phyloP scores from a whole-genome alignment of 805 yeast genomes.

The Candida germanica region DNA sequence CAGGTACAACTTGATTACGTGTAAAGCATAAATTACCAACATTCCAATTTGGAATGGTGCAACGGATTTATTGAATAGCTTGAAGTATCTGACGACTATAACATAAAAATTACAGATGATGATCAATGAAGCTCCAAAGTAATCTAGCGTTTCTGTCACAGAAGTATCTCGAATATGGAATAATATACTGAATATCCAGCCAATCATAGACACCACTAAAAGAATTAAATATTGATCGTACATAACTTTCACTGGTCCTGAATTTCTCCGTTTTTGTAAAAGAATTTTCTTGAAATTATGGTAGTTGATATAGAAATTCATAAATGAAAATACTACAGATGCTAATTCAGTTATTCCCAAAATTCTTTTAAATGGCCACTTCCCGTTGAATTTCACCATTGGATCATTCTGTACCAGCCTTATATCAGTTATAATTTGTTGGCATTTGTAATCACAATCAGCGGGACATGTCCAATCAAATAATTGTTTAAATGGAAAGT shows the following conservation, averaged over 20 bases:
- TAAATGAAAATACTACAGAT: constrained; percentile 33
- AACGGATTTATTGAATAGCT: constrained; percentile 19
- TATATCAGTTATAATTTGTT: constrained; percentile 27
- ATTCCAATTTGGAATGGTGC: constrained; percentile 18
- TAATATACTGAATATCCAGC: constrained; percentile 37
- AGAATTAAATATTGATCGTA: constrained; percentile 28
- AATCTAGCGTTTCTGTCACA: constrained; percentile 39
- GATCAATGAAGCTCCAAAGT: constrained; percentile 40
- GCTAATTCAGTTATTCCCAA: constrained; percentile 36
- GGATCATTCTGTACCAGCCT: constrained; percentile 18
- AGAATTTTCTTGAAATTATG: constrained; percentile 24
- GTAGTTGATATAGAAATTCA: constrained; percentile 35
- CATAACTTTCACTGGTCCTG: constrained; percentile 19
- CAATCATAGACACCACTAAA: constrained; percentile 26
- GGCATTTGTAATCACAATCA: constrained; percentile 41
- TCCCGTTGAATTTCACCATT: constrained; percentile 41
- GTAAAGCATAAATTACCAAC: constrained; percentile 20
- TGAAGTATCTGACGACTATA: constrained; percentile 28
- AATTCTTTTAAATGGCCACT: constrained; percentile 41
- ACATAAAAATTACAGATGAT: constrained; percentile 35
- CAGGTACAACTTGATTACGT: constrained; percentile 23
- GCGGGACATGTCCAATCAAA: constrained; percentile 34
- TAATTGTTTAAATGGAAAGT: constrained; percentile 17
- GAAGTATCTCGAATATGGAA: constrained; percentile 39
- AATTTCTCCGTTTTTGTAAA: constrained; percentile 22